Base-by-base conservation (phyloP, 2,329 filamentous ascomycete genomes). In the Xylaria arbuscula region DNA sequence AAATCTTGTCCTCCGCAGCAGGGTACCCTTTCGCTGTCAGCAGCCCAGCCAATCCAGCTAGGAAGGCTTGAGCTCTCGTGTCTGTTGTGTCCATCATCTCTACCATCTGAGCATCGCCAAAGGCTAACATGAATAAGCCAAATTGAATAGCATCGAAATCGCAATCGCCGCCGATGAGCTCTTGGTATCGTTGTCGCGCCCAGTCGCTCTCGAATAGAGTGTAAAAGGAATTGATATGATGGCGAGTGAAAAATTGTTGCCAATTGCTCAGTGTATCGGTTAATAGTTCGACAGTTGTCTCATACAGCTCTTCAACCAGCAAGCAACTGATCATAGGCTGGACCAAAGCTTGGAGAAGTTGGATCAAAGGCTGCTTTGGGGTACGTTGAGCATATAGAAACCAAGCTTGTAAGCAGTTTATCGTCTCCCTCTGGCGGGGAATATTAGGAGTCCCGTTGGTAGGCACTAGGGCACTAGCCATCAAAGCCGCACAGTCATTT, bases 1-100 rank as follows among this genome's bases (percentile, higher is more conserved):
- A 94, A 11, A 94, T 88, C 70, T 88, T 89, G 74, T 96, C 92
- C 64, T 95, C 92, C 3, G 87, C 87, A 1, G 90, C 89, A 0
- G 91, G 88, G 73, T 88, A 86, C 1, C 92, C 92, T 13, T 88
- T 83, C 13, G 89, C 87, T 22, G 85, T 85, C 28, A 94, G 82
- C 5, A 96, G 84, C 3, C 89, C 88, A 68, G 87, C 88, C n/a
- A 93, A 82, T 40, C 84, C 86, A 2, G 81, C 80, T 15, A 93
- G 79, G 58, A 92, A 83, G 36, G 82, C 81, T 63, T 85, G 83
- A 11, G 83, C 85, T 53, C 84, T 83, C n/a, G 81, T 76, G 34
- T 87, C 83, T 1, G 81, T 80, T 54, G 82, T 80, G 67, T 86
- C 82, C 75, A 90, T 87, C 15, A 93, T 80, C 55, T 86, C 83